phyloP scores from a whole-genome alignment of 345 rosid genomes.

The Eucalyptus marginata region DNA sequence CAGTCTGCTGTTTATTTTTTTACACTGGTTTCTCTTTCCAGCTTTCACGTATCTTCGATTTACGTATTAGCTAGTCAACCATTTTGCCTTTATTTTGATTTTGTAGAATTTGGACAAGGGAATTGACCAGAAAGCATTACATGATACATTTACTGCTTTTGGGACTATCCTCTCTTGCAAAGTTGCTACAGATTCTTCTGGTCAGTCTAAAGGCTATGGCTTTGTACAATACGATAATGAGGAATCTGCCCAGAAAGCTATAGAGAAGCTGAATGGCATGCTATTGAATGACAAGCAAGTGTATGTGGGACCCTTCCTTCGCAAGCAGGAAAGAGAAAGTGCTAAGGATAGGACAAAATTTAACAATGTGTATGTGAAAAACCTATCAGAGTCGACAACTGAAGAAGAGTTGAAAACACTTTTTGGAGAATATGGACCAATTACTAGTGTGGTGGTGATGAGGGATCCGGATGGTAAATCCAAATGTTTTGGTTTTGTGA shows the following conservation, averaged over 20 bases:
- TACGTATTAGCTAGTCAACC: not conserved
- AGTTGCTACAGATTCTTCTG: slow-evolving; percentile 76
- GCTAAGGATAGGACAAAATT: slow-evolving; percentile 30
- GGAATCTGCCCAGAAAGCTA: slow-evolving; percentile 75
- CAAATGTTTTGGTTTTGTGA: slow-evolving; percentile 89
- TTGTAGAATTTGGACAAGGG: slow-evolving; percentile 79
- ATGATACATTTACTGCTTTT: slow-evolving; percentile 72
- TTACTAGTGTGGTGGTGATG: slow-evolving; percentile 87
- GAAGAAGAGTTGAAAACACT: slow-evolving; percentile 65
- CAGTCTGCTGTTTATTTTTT: not conserved
- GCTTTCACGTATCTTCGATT: not conserved
- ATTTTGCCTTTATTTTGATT: not conserved
- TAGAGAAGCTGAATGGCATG: slow-evolving; percentile 80
- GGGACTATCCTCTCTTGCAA: slow-evolving; percentile 89
- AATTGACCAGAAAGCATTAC: slow-evolving; percentile 84
- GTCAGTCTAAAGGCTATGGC: slow-evolving; percentile 92
- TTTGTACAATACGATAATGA: slow-evolving; percentile 84
- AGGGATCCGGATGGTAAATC: slow-evolving; percentile 77
- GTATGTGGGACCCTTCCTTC: slow-evolving; percentile 87
- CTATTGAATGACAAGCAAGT: slow-evolving; percentile 93
- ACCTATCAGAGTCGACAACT: slow-evolving; percentile 53
- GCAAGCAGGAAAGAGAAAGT: slow-evolving; percentile 85
- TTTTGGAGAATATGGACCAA: slow-evolving; percentile 71
- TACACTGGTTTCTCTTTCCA: not conserved
- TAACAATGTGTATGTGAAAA: slow-evolving; percentile 88